Base-by-base conservation (phyloP, 1,284 basidiomycete genomes). In the Rhodotorula sp. region DNA sequence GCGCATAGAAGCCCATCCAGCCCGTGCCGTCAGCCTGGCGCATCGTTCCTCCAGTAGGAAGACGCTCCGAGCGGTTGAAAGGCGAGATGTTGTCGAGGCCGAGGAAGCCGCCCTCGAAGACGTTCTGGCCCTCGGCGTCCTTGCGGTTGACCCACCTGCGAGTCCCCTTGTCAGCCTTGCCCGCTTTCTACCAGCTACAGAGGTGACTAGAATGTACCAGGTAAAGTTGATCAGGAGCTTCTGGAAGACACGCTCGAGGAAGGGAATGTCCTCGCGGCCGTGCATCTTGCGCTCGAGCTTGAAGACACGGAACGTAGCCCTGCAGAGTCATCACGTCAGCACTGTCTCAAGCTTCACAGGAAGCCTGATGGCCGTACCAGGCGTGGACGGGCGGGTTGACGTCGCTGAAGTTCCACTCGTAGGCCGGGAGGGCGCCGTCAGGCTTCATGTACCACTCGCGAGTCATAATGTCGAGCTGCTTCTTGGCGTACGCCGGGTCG, bases 371-470 rank as follows among this genome's bases (percentile, higher is more conserved):
- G 73, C 89, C 55, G 48, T 41, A 62, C 61, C 96, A 98, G 19
- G 95, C 94, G 82, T 98, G 95, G 9, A 97, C 96, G 21, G 95
- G 95, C 34, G 95, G 95, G 82, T 97, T 97, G 75, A 97, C 93
- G 80, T 97, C 95, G 68, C 89, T 88, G 79, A 97, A 98, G 82
- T 98, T 98, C 96, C 96, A 99, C 81, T 99, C 96, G 81, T 99
- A 99, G 0, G 96, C 96, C 8, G 96, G 96, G 62, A 99, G 90
- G 77, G 96, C 94, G 54, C 96, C 96, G 80, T 98, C 96, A 2
- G 96, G 96, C 82, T 97, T 97, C 86, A 87, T 88, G 83, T 99
- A 99, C 96, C 96, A 99, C 82, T 99, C 96, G 69, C 96, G 87
- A 3, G 96, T 98, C 79, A 99, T 87, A 68, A 98, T 82, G 81